Base-by-base conservation (phyloP, 257 asterid genomes). In the Oldenlandia corymbosa region DNA sequence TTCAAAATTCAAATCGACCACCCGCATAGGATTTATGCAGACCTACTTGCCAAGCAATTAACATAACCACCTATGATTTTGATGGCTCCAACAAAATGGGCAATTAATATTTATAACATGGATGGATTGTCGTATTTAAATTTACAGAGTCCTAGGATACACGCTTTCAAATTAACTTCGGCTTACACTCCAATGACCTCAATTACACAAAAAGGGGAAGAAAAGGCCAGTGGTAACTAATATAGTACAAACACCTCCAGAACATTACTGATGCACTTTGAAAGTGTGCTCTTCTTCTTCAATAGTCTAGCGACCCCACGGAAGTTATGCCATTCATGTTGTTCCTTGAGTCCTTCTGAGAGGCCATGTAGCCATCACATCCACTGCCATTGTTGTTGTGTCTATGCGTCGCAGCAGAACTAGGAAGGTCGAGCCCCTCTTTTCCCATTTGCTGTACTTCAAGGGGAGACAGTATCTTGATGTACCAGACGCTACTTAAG, bases 401-500 rank as follows among this genome's bases (percentile, higher is more conserved):
- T 58, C 80, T 79, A 5, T 77, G 79, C 16, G 69, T 37, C 37
- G 78, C 72, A 77, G 54, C 78, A 5, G 86, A 70, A 66, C 77
- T 79, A 11, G 92, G 88, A 69, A 85, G 95, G 68, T 74, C 78
- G 36, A 84, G 84, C 56, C 95, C 92, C 10, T 80, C 92, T 79
- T 83, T 91, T 54, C 91, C 92, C 97, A 91, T 86, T 69, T 91
- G 98, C 68, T 88, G 96, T 83, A 88, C 96, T 78, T 91, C 95
- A 17, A 64, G 75, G 6, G 98, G 95, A 57, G 96, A 88, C 51
- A 91, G 87, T 60, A 91, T 91, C 86, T 88, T 91, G 86, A 91
- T 88, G 69, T 82, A 85, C 90, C 88, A 82, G 18, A 91, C 97
- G 37, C 42, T 91, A 76, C 89, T 91, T 17, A 88, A 87, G 43